phyloP scores from a whole-genome alignment of 495 filamentous ascomycete genomes.

The Hypoxylon perforatum region DNA sequence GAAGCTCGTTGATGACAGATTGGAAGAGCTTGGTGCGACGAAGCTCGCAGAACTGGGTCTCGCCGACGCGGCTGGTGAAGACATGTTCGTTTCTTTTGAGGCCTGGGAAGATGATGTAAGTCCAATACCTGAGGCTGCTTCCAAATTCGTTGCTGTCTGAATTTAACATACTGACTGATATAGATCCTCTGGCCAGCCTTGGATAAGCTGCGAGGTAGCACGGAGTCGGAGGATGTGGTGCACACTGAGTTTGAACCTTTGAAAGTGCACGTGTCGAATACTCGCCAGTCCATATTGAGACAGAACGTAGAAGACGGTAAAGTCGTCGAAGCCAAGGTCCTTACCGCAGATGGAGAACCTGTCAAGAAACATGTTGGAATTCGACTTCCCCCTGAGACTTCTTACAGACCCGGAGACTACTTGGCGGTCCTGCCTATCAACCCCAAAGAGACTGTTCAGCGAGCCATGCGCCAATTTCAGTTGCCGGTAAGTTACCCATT shows the following conservation, averaged over 20 bases:
- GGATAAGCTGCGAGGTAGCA: slow-evolving; percentile 20
- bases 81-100: slow-evolving; percentile 70
- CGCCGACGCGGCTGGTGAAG: slow-evolving; percentile 66
- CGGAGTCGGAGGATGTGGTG: slow-evolving; percentile 58
- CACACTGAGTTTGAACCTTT: slow-evolving; percentile 60
- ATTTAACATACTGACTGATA: not conserved
- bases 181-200: slow-evolving; percentile 61
- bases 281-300: slow-evolving; percentile 49
- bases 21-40: slow-evolving; percentile 59
- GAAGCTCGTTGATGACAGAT: slow-evolving; percentile 62
- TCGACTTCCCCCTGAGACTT: slow-evolving; percentile 67
- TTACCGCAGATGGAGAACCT: slow-evolving; percentile 63
- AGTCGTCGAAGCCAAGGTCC: slow-evolving; percentile 59
- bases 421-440: slow-evolving; percentile 73
- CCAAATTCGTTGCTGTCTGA: not conserved
- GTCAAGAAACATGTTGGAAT: slow-evolving; percentile 70
- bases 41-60: slow-evolving; percentile 61
- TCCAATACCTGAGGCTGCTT: not conserved
- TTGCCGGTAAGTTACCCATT: slow-evolving; percentile 32
- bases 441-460: slow-evolving; percentile 61
- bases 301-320: slow-evolving; percentile 65
- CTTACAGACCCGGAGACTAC: slow-evolving; percentile 74
- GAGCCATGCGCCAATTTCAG: slow-evolving; percentile 47
- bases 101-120: slow-evolving; percentile 64
- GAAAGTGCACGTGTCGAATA: slow-evolving; percentile 63